Evolutionary conservation across 169 alveolate genomes (phyloP), one percentile per base, ranked within the genome.

Genomic region (Prorocentrum cordatum): DNA sequence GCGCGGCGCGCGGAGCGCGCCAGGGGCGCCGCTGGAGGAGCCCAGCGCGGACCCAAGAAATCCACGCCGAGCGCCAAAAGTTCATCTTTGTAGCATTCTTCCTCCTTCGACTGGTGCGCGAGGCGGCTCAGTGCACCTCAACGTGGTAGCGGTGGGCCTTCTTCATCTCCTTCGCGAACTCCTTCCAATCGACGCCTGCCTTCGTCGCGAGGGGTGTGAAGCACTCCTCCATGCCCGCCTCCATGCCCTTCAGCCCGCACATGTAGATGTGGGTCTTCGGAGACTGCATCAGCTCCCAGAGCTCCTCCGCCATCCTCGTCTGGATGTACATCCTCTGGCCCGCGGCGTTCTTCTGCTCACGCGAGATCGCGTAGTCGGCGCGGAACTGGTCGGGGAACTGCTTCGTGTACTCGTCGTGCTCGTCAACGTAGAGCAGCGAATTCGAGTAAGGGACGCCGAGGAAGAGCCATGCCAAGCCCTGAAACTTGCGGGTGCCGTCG

Each of bases 161-260:
- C 88, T 77, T 77, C 88, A 77, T 77, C 16, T 72, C 88, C 88
- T 77, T 77, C 22, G 88, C 88, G 14, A 77, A 77, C 54, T 77
- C 88, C 10, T 61, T 64, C 88, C 88, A 77, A 10, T 33, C 88
- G 29, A 22, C 5, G 29, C 88, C 88, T 32, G 31, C 27, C 62
- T 59, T 77, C 88, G 54, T 75, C 0, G 88, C 88, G 45, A 77
- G 29, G 59, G 88, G 88, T 7, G 75, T 75, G 18, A 77, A 77
- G 64, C 88, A 77, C 88, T 77, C 88, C 5, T 61, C 88, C 88
- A 77, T 77, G 80, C 91, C 91, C 4, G 61, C 38, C 71, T 64
- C 67, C 93, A 89, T 89, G 26, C 86, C 80, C 86, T 79, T 89
- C 45, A 89, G 72, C 42, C 93, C 93, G 73, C 93, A 89, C 83